Evolutionary conservation across 1,139 yeast species (phyloP).

Genomic region (Pichia sp.): DNA sequence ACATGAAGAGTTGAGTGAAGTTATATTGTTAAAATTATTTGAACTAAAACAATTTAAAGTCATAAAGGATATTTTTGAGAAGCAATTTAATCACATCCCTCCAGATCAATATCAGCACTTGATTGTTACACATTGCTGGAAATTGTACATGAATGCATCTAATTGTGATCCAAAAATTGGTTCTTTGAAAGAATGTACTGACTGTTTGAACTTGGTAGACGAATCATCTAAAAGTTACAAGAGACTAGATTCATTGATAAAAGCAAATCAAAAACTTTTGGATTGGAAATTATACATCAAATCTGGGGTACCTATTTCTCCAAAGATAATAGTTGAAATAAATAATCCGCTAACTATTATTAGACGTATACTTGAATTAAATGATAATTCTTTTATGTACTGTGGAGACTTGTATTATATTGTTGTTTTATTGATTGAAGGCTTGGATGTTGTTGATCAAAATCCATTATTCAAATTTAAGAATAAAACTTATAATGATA

Average conservation of each 20-base stretch:
- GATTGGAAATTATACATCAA: conserved; percentile 33
- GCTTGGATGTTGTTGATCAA: conserved; percentile 23
- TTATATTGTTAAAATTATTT: conserved; percentile 38
- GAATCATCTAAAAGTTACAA: conserved; percentile 32
- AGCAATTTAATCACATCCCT: conserved; percentile 17
- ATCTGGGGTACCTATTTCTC: conserved; percentile 34
- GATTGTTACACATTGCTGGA: conserved; percentile 44
- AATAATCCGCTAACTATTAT: conserved; percentile 31
- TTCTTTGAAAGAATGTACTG: conserved; percentile 37
- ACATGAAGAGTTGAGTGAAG: conserved; percentile 28
- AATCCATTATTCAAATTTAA: conserved; percentile 14
- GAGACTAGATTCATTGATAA: conserved; percentile 33
- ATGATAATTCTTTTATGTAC: conserved; percentile 48
- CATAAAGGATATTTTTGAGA: conserved; percentile 24
- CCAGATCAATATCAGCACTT: conserved; percentile 16
- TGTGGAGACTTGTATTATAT: conserved; percentile 39
- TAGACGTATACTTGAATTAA: conserved; percentile 46
- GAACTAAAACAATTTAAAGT: conserved; percentile 34
- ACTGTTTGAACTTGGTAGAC: conserved; percentile 36
- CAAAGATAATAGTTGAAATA: conserved; percentile 32
- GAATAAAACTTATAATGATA: conserved; percentile 20
- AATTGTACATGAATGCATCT: conserved; percentile 42
- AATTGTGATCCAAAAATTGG: conserved; percentile 46
- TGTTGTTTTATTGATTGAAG: conserved; percentile 35
- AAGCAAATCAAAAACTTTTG: conserved; percentile 31